Base-by-base conservation (phyloP, 75 land plant genomes). In the Cunninghamia lanceolata region DNA sequence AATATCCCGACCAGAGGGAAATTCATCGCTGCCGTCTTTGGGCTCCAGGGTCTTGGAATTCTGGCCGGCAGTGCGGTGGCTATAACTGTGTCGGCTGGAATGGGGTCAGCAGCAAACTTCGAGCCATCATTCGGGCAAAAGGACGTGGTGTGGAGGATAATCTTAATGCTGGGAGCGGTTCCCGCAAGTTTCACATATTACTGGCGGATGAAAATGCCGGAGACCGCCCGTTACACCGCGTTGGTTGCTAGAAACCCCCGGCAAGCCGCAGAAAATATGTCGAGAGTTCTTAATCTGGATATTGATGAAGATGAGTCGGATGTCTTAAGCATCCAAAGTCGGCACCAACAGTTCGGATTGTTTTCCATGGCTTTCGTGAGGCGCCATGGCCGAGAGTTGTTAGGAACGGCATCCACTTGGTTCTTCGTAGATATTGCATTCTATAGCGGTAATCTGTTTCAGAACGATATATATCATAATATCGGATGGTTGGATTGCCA, bases 131-230 rank as follows among this genome's bases (percentile, higher is more conserved):
- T 59, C 66, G 66, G 25, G 66, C 25, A 59, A 16, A 59, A 59
- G 66, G 66, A 59, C 66, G 25, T 59, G 25, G 17, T 59, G 25
- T 88, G 87, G 70, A 46, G 8, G 4, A 46, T 46, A 6, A 46
- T 46, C 47, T 5, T 46, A 7, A 46, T 46, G 47, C 4, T 89
- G 85, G 89, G 82, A 8, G 74, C 84, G 36, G 45, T 91, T 43
- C 85, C 89, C 9, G 86, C 88, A 16, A 15, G 50, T 6, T 63
- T 83, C 39, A 85, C 87, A 13, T 93, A 87, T 86, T 88, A 91
- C 89, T 93, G 86, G 90, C 93, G 94, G 8, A 87, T 89, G 91
- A 89, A 88, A 83, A 89, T 91, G 89, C 93, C 93, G 4, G 93
- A 91, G 39, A 93, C 93, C 28, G 93, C 93, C 30, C 90, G 93